Evolutionary conservation across 257 asterid species (phyloP).

Genomic region (Solanum sitiens): DNA sequence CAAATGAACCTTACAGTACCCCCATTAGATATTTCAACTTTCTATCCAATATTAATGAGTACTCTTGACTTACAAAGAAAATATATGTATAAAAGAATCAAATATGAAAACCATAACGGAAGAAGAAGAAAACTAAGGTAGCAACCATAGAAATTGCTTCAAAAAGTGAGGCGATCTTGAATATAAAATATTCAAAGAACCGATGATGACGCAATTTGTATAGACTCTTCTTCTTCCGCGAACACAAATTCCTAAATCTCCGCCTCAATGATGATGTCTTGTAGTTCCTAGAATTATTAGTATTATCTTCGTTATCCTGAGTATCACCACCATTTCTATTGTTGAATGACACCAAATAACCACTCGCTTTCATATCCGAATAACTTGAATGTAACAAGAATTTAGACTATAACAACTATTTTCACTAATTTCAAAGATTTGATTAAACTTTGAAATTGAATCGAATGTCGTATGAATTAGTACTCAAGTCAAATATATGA

Average conservation of each 20-base stretch:
- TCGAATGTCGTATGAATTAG: neutral
- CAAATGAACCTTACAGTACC: neutral
- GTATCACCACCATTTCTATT: too few species aligned
- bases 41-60: neutral
- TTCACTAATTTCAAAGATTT: too few species aligned
- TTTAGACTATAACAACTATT: neutral
- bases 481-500: neutral
- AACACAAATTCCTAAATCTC: slow-evolving; percentile 24
- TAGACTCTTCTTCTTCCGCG: slow-evolving; percentile 23
- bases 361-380: slow-evolving; percentile 36
- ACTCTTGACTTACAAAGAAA: neutral
- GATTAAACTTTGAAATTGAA: neutral
- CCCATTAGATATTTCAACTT: neutral
- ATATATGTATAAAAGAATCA: slow-evolving; percentile 10
- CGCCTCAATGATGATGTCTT: slow-evolving; percentile 20
- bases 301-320: neutral
- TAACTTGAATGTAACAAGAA: neutral
- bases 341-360: slow-evolving; percentile 24
- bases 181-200: slow-evolving; percentile 48
- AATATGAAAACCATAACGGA: slow-evolving; percentile 64
- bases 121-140: slow-evolving; percentile 55
- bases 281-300: neutral
- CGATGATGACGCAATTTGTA: slow-evolving; percentile 32
- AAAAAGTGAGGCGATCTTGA: slow-evolving; percentile 43
- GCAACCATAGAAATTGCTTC: slow-evolving; percentile 56